phyloP scores from a whole-genome alignment of 208 protist species.

The Acanthamoeba triangularis region DNA sequence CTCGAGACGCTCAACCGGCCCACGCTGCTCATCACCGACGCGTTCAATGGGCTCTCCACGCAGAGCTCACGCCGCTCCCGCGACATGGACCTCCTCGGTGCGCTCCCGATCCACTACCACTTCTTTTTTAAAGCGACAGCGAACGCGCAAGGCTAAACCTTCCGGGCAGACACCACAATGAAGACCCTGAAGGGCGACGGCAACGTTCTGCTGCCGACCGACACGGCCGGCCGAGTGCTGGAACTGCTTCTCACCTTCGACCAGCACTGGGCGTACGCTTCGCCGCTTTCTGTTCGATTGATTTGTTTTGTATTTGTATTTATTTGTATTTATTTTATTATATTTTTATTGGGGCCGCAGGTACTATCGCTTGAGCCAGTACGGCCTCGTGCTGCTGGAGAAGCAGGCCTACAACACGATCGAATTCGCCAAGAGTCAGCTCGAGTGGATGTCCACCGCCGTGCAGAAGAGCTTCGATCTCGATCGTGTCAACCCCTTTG shows the following conservation, averaged over 20 bases:
- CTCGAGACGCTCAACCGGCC: constrained; percentile 84
- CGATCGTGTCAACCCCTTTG: constrained; percentile 83
- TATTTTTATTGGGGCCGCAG: background rate
- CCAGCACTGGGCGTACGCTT: constrained; percentile 84
- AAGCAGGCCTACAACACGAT: constrained; percentile 85
- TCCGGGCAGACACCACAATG: constrained; percentile 5
- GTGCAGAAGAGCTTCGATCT: constrained; percentile 85
- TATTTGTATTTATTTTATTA: background rate
- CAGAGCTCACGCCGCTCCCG: constrained; percentile 47
- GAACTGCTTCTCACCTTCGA: constrained; percentile 91
- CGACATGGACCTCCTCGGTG: constrained; percentile 58
- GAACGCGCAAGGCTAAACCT: background rate
- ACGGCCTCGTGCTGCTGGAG: constrained; percentile 89
- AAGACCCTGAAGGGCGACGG: constrained; percentile 88
- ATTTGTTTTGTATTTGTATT: background rate
- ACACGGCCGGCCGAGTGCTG: constrained; percentile 90
- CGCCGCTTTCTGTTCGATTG: background rate
- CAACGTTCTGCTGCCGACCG: constrained; percentile 92
- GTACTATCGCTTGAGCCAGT: constrained; percentile 77
- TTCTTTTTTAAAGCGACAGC: background rate
- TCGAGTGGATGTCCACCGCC: constrained; percentile 91
- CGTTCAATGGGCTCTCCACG: constrained; percentile 79
- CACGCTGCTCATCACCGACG: constrained; percentile 91
- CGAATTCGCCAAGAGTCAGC: constrained; percentile 87
- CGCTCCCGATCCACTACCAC: background rate